These are phyloP conservation scores for Prunus mume DNA, from an alignment of 306 rosid species.

Conservation along the genomic window DNA sequence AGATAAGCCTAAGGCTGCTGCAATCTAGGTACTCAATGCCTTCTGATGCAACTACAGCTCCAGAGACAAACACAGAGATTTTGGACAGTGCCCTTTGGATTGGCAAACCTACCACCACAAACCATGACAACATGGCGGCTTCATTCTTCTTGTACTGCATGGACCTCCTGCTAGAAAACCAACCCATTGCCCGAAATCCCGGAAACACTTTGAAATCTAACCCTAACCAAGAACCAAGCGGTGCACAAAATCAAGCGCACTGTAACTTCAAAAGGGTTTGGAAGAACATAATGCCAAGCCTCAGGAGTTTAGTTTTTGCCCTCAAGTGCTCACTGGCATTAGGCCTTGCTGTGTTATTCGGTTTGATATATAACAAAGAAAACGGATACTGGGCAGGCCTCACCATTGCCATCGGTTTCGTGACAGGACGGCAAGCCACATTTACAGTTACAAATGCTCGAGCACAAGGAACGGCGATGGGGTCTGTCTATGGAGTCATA, in stretches of 20 bases:
- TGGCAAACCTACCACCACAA: constrained; percentile 24
- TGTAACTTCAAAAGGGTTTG: constrained; percentile 17
- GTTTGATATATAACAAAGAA: constrained; percentile 49
- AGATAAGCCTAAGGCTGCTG: constrained; percentile 37
- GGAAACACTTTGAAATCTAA: constrained; percentile 16
- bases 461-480: constrained; percentile 77
- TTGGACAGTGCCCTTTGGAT: constrained; percentile 17
- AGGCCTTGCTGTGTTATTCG: constrained; percentile 65
- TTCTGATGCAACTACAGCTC: constrained; percentile 38
- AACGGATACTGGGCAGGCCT: constrained; percentile 82
- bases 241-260: neutral
- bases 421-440: constrained; percentile 55
- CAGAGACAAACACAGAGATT: constrained; percentile 27
- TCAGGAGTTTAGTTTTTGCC: constrained; percentile 49
- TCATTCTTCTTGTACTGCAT: constrained; percentile 64
- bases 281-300: constrained; percentile 38
- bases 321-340: constrained; percentile 65
- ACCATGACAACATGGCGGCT: constrained; percentile 41
- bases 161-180: constrained; percentile 44
- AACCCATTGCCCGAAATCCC: constrained; percentile 22
- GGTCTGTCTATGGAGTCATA: constrained; percentile 68
- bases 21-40: constrained; percentile 35
- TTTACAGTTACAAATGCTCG: constrained; percentile 65
- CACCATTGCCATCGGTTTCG: constrained; percentile 57
- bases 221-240: neutral